Conservation (phyloP, 2,329 filamentous ascomycete species). For the Cercospora sp. region DNA sequence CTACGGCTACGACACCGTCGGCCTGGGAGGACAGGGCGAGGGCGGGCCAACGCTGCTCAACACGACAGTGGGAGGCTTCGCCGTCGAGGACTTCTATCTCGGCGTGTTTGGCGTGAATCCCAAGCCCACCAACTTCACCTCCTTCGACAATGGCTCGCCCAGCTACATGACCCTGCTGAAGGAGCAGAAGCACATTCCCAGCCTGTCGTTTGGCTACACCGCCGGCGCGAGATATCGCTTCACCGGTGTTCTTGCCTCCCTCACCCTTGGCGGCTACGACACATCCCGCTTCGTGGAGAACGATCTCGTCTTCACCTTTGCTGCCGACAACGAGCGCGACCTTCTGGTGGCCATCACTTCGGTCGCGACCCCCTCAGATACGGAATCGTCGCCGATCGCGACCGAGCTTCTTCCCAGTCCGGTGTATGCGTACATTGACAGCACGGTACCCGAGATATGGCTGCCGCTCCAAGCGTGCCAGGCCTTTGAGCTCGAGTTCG, state of each 20-base stretch:
- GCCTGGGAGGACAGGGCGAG: conserved; percentile 43
- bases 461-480: conserved; percentile 58
- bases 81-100: conserved; percentile 46
- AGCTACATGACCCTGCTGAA: conserved; percentile 57
- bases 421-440: conserved; percentile 50
- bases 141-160: conserved; percentile 54
- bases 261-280: conserved; percentile 73
- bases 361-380: conserved; percentile 39
- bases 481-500: conserved; percentile 63
- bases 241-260: conserved; percentile 42
- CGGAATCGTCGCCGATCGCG: conserved; percentile 32
- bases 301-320: conserved; percentile 58
- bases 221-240: conserved; percentile 69
- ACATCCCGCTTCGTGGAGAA: conserved; percentile 62
- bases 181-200: conserved; percentile 62
- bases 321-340: conserved; percentile 58
- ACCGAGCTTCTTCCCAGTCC: conserved; percentile 43
- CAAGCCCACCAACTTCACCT: conserved; percentile 53
- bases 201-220: conserved; percentile 73
- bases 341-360: conserved; percentile 58
- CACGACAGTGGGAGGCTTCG: conserved; percentile 45
- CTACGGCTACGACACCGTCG: conserved; percentile 59
- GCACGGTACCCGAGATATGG: conserved; percentile 52
- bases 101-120: conserved; percentile 52
- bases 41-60: conserved; percentile 45